These are phyloP conservation scores for Penicillium glabrum DNA, from an alignment of 2,329 filamentous ascomycete genomes.

Conservation along the genomic window DNA sequence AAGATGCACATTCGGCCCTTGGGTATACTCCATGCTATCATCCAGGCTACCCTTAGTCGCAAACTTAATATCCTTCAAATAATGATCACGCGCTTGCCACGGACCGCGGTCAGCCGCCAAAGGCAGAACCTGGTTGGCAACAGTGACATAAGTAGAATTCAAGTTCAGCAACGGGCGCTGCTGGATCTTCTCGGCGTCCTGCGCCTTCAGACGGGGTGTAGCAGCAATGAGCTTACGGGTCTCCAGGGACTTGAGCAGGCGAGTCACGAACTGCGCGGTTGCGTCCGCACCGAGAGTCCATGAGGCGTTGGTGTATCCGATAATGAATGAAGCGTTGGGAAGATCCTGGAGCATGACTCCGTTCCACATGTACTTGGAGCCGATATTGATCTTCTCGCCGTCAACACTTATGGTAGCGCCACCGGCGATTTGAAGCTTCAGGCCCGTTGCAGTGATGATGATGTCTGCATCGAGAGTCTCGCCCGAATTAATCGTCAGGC, in stretches of 20 bases:
- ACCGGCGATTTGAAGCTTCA: slow-evolving; percentile 43
- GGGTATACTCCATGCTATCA: slow-evolving; percentile 31
- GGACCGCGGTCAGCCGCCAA: slow-evolving; percentile 41
- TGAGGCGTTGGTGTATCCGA: slow-evolving; percentile 46
- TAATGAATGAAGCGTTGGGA: slow-evolving; percentile 42
- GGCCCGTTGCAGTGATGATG: slow-evolving; percentile 46
- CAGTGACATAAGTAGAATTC: slow-evolving; percentile 42
- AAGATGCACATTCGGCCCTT: slow-evolving; percentile 18
- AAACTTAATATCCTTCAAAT: slow-evolving; percentile 40
- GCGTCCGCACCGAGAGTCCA: slow-evolving; percentile 49
- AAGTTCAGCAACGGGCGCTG: slow-evolving; percentile 36
- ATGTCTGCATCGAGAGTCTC: slow-evolving; percentile 42
- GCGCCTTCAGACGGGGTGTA: slow-evolving; percentile 27
- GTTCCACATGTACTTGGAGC: slow-evolving; percentile 44
- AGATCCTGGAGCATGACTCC: slow-evolving; percentile 47
- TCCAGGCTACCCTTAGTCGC: slow-evolving; percentile 37
- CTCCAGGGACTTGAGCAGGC: slow-evolving; percentile 36
- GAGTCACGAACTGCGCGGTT: slow-evolving; percentile 40
- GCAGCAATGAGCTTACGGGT: slow-evolving; percentile 25
- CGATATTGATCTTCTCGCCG: slow-evolving; percentile 32
- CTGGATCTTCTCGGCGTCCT: slow-evolving; percentile 22
- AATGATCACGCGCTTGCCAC: slow-evolving; percentile 41
- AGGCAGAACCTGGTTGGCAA: slow-evolving; percentile 34
- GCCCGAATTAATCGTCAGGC: slow-evolving; percentile 51
- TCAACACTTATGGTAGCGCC: slow-evolving; percentile 39